Evolutionary conservation across 1,284 basidiomycete genomes (phyloP), one percentile per base, ranked within the genome.

Genomic region (Cerioporus squamosus): DNA sequence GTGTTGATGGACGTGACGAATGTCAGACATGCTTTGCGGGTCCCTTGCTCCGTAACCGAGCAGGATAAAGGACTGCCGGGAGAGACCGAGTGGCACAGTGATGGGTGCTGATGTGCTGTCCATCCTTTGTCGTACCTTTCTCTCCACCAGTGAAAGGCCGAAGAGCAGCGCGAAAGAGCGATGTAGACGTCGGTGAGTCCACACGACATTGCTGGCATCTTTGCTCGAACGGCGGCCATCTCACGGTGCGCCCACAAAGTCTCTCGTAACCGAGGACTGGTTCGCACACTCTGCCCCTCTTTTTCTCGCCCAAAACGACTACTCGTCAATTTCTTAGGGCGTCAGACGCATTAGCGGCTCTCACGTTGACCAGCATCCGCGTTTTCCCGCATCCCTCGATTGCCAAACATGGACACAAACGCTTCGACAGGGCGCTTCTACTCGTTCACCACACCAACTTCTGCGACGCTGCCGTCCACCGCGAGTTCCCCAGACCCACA

Each of bases 401-500:
- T 68, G 62, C 66, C 66, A 61, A 61, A 65, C 47, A 68, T 68
- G 66, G 66, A 61, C 60, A 62, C 51, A 55, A 51, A 66, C 59
- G 57, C 63, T 66, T 60, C 66, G 40, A 15, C 57, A 55, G 60
- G 63, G 66, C 66, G 66, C 65, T 62, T 64, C 59, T 60, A 57
- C 59, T 44, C 61, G 53, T 64, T 63, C 66, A 50, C 62, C 59
- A 47, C 59, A 24, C 33, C 51, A 62, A 42, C 52, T 57, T 48
- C 56, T 54, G 50, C 61, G 20, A 57, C 61, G 39, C 54, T 64
- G 55, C 60, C 56, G 59, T 44, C 63, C 57, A 47, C 57, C 56
- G 56, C 55, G 55, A 46, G 49, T 53, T 24, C 54, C 39, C 53
- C 59, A 53, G 53, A 51, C 51, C 60, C 56, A 33, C 59, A 50